phyloP scores from a whole-genome alignment of 2,329 filamentous ascomycete species.

The Calonectria crousiana region DNA sequence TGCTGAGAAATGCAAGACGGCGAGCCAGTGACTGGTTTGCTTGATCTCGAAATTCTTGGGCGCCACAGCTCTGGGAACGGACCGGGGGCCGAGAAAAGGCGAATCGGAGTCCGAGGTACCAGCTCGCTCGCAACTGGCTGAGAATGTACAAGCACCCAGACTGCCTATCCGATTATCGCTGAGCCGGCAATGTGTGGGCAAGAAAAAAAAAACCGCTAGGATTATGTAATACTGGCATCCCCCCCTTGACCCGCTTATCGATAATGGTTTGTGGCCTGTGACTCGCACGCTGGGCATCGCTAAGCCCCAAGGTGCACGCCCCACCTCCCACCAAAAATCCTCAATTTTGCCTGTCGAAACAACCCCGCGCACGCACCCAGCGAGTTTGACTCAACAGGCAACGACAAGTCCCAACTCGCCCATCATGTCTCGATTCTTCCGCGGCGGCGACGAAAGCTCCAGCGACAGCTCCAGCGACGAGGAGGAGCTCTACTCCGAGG shows the following conservation, averaged over 20 bases:
- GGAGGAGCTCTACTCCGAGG: conserved; percentile 86
- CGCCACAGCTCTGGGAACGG: conserved; percentile 10
- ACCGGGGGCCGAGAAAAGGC: conserved; percentile 33
- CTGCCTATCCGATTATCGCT: neutral
- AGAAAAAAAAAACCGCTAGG: conserved; percentile 8
- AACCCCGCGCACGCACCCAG: conserved; percentile 53
- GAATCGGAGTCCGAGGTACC: conserved; percentile 27
- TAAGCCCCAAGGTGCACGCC: conserved; percentile 54
- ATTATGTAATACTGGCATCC: conserved; percentile 24
- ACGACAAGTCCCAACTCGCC: conserved; percentile 48
- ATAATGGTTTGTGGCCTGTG: conserved; percentile 35
- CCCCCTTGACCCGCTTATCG: conserved; percentile 29
- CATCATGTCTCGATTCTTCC: conserved; percentile 97
- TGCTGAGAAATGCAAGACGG: conserved; percentile 47
- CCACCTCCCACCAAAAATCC: conserved; percentile 59
- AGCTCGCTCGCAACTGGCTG: neutral
- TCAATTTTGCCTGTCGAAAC: conserved; percentile 53
- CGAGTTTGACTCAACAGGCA: conserved; percentile 43
- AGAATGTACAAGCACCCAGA: conserved; percentile 25
- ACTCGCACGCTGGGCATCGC: conserved; percentile 42
- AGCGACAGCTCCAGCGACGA: conserved; percentile 96
- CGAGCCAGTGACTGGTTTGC: conserved; percentile 32
- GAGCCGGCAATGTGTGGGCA: conserved; percentile 22
- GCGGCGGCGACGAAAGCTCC: conserved; percentile 90
- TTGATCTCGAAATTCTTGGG: conserved; percentile 40